Evolutionary conservation across 1,284 basidiomycete species (phyloP).

Genomic region (Apiotrichum akiyoshidainum): DNA sequence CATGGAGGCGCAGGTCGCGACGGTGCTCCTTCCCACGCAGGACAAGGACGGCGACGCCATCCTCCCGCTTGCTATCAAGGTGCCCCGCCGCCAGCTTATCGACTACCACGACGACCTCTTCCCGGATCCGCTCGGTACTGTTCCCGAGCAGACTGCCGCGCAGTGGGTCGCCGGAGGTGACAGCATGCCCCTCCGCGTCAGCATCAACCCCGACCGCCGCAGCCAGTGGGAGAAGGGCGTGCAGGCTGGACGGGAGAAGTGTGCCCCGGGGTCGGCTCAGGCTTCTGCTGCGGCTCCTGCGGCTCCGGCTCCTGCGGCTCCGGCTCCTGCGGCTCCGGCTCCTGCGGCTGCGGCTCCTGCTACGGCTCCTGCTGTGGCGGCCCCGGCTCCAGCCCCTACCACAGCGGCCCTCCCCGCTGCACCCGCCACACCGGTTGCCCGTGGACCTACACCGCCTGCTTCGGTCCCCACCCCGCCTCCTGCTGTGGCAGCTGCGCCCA

Average conservation of each 20-base stretch:
- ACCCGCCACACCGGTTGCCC: background rate
- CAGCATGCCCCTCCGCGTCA: slow-evolving; percentile 28
- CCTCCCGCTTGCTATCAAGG: slow-evolving; percentile 46
- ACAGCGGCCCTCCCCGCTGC: background rate
- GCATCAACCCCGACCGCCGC: slow-evolving; percentile 37
- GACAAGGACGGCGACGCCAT: slow-evolving; percentile 48
- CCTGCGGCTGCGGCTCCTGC: too few species aligned
- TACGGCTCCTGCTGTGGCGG: background rate
- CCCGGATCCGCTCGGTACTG: slow-evolving; percentile 42
- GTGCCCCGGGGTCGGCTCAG: background rate
- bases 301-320: background rate
- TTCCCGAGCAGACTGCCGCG: slow-evolving; percentile 41
- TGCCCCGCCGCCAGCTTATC: slow-evolving; percentile 52
- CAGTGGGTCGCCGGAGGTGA: slow-evolving; percentile 48
- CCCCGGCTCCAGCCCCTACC: slow-evolving; percentile 7
- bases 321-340: background rate
- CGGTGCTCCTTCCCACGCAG: slow-evolving; percentile 41
- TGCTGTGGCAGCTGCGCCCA: background rate
- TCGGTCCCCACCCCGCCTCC: background rate
- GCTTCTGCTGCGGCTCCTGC: background rate
- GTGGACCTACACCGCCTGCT: background rate
- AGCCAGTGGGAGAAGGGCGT: slow-evolving; percentile 29
- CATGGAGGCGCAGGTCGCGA: slow-evolving; percentile 53
- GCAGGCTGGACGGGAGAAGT: slow-evolving; percentile 1
- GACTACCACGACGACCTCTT: slow-evolving; percentile 53